Percentiles rank a stretch among this genome's conserved stretches.
phyloP scores from a whole-genome alignment of 345 rosid species.

The Microcos paniculata region DNA sequence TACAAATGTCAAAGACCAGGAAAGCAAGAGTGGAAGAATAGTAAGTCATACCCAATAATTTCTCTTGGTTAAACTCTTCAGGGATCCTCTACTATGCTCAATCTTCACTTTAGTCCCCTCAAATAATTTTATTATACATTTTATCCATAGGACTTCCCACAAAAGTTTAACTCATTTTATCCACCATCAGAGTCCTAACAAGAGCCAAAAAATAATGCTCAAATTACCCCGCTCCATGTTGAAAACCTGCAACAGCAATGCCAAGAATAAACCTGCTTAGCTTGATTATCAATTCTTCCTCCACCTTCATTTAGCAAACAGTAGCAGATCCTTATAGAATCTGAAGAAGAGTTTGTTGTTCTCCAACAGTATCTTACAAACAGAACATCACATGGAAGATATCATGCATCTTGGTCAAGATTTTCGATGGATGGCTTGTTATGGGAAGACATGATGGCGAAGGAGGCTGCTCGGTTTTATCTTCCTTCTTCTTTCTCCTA shows the following conservation, averaged over 20 bases:
- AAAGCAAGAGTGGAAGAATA: too few species aligned
- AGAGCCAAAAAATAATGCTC: neutral
- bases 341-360: neutral
- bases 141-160: neutral
- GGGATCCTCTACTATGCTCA: too few species aligned
- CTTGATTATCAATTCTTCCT: neutral
- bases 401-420: constrained; percentile 75
- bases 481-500: constrained; percentile 73
- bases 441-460: constrained; percentile 56
- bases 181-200: neutral
- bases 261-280: neutral
- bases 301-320: neutral
- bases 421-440: constrained; percentile 58
- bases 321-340: neutral
- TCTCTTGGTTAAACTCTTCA: too few species aligned
- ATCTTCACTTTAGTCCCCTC: too few species aligned
- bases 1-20: too few species aligned
- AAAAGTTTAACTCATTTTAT: neutral
- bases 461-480: constrained; percentile 38
- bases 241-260: neutral
- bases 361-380: constrained; percentile 35
- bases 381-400: constrained; percentile 68
- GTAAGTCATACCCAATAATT: too few species aligned
- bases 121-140: too few species aligned
- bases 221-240: neutral